These are phyloP conservation scores for Dentipellis fragilis DNA, from an alignment of 768 basidiomycete genomes.

Conservation along the genomic window DNA sequence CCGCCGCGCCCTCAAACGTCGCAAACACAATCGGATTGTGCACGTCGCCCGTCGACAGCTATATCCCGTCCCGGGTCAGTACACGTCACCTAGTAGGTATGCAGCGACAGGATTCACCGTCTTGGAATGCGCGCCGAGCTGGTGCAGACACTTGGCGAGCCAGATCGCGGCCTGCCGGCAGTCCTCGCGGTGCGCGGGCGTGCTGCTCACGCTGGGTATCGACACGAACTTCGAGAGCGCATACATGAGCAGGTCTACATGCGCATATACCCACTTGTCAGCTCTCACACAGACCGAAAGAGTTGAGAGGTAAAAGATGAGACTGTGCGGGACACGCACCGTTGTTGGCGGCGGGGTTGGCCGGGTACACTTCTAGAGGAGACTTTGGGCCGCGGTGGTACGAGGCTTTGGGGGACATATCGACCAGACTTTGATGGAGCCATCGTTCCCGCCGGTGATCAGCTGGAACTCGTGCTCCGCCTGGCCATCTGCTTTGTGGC, in stretches of 20 bases:
- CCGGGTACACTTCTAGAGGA: background rate
- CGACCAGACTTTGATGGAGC: constrained; percentile 58
- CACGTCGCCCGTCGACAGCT: constrained; percentile 72
- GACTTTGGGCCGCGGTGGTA: background rate
- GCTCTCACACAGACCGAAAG: too few species aligned
- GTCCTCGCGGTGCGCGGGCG: constrained; percentile 60
- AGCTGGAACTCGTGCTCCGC: constrained; percentile 23
- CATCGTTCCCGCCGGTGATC: constrained; percentile 83
- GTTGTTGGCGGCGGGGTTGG: background rate
- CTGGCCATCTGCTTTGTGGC: background rate
- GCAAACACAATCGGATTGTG: constrained; percentile 85
- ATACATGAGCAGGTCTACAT: constrained; percentile 59
- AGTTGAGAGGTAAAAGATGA: too few species aligned
- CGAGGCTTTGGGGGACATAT: constrained; percentile 16
- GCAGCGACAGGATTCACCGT: background rate
- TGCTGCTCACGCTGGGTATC: constrained; percentile 76
- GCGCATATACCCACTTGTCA: background rate
- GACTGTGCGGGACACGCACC: background rate
- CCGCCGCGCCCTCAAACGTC: constrained; percentile 67
- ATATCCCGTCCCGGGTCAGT: background rate
- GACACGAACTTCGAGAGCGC: constrained; percentile 81
- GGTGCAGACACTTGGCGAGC: constrained; percentile 78
- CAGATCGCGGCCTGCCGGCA: constrained; percentile 93
- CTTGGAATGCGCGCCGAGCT: constrained; percentile 74
- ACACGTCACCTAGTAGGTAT: background rate